These are phyloP conservation scores for Coemansia aciculifera DNA, from an alignment of 192 early-diverging fungal species.

Conservation along the genomic window DNA sequence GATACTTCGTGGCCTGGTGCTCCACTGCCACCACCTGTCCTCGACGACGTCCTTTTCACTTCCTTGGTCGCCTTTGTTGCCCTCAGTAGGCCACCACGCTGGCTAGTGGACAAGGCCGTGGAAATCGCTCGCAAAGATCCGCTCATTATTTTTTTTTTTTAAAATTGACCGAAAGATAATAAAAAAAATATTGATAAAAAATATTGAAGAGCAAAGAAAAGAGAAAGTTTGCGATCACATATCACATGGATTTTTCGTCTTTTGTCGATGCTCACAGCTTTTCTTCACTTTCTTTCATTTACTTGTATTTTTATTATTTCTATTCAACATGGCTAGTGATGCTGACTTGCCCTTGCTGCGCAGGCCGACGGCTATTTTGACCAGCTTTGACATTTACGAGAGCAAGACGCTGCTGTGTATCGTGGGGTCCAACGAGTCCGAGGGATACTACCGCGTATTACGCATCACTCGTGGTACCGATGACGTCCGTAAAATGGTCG, in stretches of 20 bases:
- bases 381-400: slow-evolving; percentile 83
- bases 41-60: slow-evolving; percentile 8
- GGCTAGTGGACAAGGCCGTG: not conserved
- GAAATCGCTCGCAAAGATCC: slow-evolving; percentile 3
- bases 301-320: not conserved
- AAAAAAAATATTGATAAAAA: not conserved
- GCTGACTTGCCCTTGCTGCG: slow-evolving; percentile 22
- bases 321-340: slow-evolving; percentile 7
- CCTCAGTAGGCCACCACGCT: slow-evolving; percentile 5
- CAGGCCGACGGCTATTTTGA: slow-evolving; percentile 57
- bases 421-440: slow-evolving; percentile 78
- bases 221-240: not conserved
- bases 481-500: slow-evolving; percentile 66
- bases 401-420: slow-evolving; percentile 82
- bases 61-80: slow-evolving; percentile 20
- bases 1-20: slow-evolving; percentile 23
- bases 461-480: slow-evolving; percentile 82
- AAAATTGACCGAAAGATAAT: not conserved
- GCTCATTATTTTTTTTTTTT: slow-evolving; percentile 12
- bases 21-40: slow-evolving; percentile 1
- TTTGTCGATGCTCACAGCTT: not conserved
- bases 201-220: not conserved
- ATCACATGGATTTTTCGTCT: not conserved
- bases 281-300: not conserved
- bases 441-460: slow-evolving; percentile 75